These are phyloP conservation scores for Wickerhamomyces queroliae DNA, from an alignment of 805 yeast genomes.

Conservation along the genomic window DNA sequence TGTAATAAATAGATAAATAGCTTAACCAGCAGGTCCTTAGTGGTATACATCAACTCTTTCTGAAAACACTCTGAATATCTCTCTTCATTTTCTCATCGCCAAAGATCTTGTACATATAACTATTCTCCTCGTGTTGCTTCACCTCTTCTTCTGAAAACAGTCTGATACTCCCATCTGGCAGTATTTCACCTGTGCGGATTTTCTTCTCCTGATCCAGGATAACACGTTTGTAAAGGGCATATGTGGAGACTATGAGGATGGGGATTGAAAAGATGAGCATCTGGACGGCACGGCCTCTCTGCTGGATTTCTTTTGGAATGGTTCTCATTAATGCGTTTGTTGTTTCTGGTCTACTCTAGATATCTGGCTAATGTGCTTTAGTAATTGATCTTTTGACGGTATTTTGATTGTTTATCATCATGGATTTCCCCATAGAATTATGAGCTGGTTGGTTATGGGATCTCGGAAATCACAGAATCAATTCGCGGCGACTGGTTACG, in stretches of 20 bases:
- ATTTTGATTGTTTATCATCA: too few species aligned
- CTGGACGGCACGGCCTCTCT: not conserved
- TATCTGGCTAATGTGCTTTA: too few species aligned
- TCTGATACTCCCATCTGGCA: conserved; percentile 19
- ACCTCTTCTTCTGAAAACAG: conserved; percentile 16
- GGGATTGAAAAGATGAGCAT: not conserved
- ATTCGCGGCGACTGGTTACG: not conserved
- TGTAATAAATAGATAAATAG: not conserved
- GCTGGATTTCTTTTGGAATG: not conserved
- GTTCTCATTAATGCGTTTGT: not conserved
- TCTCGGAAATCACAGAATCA: too few species aligned
- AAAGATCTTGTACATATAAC: conserved; percentile 15
- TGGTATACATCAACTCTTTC: not conserved
- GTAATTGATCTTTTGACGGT: too few species aligned
- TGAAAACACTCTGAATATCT: not conserved
- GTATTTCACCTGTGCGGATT: conserved; percentile 19
- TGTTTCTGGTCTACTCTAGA: not conserved
- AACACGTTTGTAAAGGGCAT: conserved; percentile 5
- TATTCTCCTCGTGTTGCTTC: conserved; percentile 14
- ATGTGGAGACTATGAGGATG: not conserved
- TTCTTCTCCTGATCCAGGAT: conserved; percentile 16
- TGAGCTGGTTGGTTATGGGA: too few species aligned
- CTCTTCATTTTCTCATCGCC: conserved; percentile 10
- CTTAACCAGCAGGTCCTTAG: not conserved
- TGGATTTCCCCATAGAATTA: too few species aligned